Conservation (phyloP, 1,284 basidiomycete genomes). For the Cryptococcus deneoformans region DNA sequence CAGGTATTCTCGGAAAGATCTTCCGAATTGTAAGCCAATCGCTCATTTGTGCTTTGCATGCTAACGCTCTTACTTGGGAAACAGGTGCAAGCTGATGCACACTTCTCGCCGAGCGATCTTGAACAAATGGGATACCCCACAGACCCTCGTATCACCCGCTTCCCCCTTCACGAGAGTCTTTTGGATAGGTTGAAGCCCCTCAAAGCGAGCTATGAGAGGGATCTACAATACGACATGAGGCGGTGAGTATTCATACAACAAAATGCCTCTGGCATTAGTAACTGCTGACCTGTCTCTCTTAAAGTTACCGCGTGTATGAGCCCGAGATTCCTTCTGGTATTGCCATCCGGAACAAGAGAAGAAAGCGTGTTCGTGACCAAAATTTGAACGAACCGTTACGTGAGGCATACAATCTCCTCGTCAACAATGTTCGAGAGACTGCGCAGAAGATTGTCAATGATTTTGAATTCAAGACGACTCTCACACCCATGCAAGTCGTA, state of each 20-base stretch:
- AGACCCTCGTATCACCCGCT: slow-evolving; percentile 22
- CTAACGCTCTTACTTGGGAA: neutral
- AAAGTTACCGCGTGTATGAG: slow-evolving; percentile 37
- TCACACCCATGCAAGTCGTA: slow-evolving; percentile 24
- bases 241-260: slow-evolving; percentile 11
- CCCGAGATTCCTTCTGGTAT: slow-evolving; percentile 38
- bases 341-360: slow-evolving; percentile 31
- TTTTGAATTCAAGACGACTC: slow-evolving; percentile 16
- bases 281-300: neutral
- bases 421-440: slow-evolving; percentile 20
- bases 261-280: neutral
- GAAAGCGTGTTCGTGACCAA: slow-evolving; percentile 36
- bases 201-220: slow-evolving; percentile 36
- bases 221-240: slow-evolving; percentile 36
- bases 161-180: slow-evolving; percentile 21
- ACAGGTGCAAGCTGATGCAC: slow-evolving; percentile 33
- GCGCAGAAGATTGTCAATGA: slow-evolving; percentile 14
- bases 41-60: neutral
- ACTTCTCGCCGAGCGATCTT: slow-evolving; percentile 33
- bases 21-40: slow-evolving; percentile 35
- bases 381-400: slow-evolving; percentile 38
- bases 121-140: slow-evolving; percentile 18
- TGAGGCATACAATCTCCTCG: slow-evolving; percentile 26
- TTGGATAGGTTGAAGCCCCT: slow-evolving; percentile 29
- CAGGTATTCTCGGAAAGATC: slow-evolving; percentile 40